Evolutionary conservation across 306 rosid genomes (phyloP).

Genomic region (Vigna hirtella): DNA sequence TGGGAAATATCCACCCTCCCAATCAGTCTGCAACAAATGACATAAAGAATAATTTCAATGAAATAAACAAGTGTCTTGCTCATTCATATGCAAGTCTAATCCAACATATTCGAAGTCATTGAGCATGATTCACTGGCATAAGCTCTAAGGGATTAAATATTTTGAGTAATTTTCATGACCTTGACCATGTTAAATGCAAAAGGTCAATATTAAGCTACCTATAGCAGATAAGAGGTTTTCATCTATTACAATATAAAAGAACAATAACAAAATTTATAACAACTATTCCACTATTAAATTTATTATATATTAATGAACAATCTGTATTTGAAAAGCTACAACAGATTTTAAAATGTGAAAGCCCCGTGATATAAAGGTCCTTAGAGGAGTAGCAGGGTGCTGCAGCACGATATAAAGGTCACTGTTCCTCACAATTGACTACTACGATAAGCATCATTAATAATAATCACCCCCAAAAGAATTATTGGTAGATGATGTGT

Average conservation of each 20-base stretch:
- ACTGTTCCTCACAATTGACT: background rate
- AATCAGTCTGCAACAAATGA: slow-evolving; percentile 82
- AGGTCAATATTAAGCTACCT: background rate
- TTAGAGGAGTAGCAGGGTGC: background rate
- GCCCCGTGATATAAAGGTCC: background rate
- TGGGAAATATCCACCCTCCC: slow-evolving; percentile 97
- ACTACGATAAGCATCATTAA: background rate
- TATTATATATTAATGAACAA: too few relatives aligned
- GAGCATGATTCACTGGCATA: background rate
- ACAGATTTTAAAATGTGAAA: too few relatives aligned
- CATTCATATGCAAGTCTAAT: slow-evolving; percentile 5
- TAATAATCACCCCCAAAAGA: background rate
- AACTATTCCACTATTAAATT: too few relatives aligned
- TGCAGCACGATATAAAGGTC: too few relatives aligned
- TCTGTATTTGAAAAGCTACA: too few relatives aligned
- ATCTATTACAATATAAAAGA: background rate
- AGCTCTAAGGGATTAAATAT: background rate
- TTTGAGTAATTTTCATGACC: background rate
- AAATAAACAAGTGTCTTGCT: background rate
- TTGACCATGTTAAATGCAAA: slow-evolving; percentile 17
- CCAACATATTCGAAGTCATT: background rate
- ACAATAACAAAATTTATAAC: too few relatives aligned
- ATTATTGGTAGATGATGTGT: background rate
- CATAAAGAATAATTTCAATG: slow-evolving; percentile 7
- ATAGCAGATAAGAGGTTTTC: background rate